Conservation (phyloP, 768 basidiomycete species). For the Podaxis carcinomalis region DNA sequence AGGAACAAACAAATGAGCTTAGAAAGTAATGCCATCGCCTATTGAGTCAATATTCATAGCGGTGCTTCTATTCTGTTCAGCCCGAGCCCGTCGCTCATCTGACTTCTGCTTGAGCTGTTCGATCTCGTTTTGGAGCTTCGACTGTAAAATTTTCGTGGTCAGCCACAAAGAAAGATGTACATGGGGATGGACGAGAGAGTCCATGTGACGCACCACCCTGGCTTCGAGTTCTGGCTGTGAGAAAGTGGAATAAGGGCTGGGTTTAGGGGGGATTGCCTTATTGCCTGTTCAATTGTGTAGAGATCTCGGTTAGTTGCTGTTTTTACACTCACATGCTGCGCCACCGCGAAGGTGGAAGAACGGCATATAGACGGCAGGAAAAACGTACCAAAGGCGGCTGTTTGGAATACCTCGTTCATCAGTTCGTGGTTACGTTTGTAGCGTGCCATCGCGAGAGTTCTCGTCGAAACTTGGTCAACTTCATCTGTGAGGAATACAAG, state of each 20-base stretch:
- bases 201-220: slow-evolving; percentile 41
- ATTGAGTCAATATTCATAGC: slow-evolving; percentile 19
- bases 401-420: slow-evolving; percentile 79
- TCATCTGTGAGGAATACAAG: slow-evolving; percentile 40
- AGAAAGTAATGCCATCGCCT: slow-evolving; percentile 16
- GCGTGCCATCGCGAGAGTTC: slow-evolving; percentile 64
- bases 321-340: not conserved
- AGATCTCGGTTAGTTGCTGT: not conserved
- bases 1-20: not conserved
- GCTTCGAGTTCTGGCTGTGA: slow-evolving; percentile 51
- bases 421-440: slow-evolving; percentile 80
- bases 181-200: not conserved
- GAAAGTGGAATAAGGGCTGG: slow-evolving; percentile 57
- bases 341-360: not conserved
- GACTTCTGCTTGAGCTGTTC: slow-evolving; percentile 47
- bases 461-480: slow-evolving; percentile 65
- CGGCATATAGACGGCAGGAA: not conserved
- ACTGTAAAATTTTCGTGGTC: slow-evolving; percentile 27
- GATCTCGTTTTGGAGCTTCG: slow-evolving; percentile 56
- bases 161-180: not conserved
- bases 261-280: slow-evolving; percentile 33
- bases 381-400: slow-evolving; percentile 59
- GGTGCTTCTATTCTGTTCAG: slow-evolving; percentile 10
- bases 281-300: slow-evolving; percentile 30
- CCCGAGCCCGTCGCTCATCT: slow-evolving; percentile 35